Conservation (phyloP, 1,139 yeast genomes). For the Geotrichum macrosporum region DNA sequence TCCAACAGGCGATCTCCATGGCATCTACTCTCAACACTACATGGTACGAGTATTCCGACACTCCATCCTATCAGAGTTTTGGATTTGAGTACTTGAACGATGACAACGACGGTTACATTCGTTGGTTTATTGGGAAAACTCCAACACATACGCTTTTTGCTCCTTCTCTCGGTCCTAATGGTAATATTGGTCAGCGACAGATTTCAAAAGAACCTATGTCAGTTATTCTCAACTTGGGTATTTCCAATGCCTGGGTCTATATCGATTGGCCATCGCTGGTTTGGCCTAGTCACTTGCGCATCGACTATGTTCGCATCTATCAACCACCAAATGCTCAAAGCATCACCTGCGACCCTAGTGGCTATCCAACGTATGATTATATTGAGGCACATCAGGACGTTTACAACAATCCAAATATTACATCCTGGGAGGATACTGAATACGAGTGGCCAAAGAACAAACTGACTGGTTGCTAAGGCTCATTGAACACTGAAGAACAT, state of each 20-base stretch:
- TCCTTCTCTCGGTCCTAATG: conserved; percentile 69
- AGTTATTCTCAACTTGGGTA: conserved; percentile 68
- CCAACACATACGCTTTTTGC: conserved; percentile 62
- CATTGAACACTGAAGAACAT: neutral
- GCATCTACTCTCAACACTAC: conserved; percentile 62
- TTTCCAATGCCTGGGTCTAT: conserved; percentile 78
- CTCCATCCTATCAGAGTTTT: conserved; percentile 56
- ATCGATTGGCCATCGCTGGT: conserved; percentile 68
- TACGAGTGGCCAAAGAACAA: conserved; percentile 57
- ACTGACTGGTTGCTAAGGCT: conserved; percentile 43
- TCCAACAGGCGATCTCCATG: conserved; percentile 79
- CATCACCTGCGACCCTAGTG: conserved; percentile 71
- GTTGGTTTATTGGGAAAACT: conserved; percentile 74
- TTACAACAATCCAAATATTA: conserved; percentile 58
- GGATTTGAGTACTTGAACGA: conserved; percentile 77
- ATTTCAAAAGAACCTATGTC: conserved; percentile 86
- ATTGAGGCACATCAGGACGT: conserved; percentile 60
- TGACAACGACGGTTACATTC: conserved; percentile 59
- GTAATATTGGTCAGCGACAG: conserved; percentile 71
- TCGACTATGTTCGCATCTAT: conserved; percentile 75
- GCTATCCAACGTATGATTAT: conserved; percentile 69
- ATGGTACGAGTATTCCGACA: conserved; percentile 61
- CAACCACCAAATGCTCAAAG: conserved; percentile 55
- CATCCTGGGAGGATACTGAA: conserved; percentile 65
- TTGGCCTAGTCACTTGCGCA: conserved; percentile 64